These are phyloP conservation scores for Periconia sp. DNA, from an alignment of 2,329 filamentous ascomycete species.

Conservation along the genomic window DNA sequence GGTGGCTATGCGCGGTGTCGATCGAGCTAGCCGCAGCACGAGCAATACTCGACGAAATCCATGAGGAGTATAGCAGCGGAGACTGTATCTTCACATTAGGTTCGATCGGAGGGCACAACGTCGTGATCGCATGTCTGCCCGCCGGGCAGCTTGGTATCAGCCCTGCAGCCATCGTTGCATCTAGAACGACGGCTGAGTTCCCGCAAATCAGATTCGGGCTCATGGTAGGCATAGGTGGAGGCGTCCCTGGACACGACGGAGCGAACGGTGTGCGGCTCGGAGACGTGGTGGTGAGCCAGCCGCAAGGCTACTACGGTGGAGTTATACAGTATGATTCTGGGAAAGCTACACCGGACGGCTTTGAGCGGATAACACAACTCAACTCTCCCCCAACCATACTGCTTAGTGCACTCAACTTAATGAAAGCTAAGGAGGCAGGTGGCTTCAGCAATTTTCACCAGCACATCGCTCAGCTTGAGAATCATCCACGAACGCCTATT, in stretches of 20 bases:
- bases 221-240: constrained; percentile 1
- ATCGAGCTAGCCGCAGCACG: constrained; percentile 5
- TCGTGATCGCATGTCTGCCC: neutral
- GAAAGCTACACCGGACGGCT: constrained; percentile 2
- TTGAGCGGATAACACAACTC: constrained; percentile 1
- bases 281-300: constrained; percentile 3
- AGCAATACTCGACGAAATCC: constrained; percentile 1
- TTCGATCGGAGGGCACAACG: neutral
- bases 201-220: neutral
- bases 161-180: neutral
- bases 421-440: constrained; percentile 1
- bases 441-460: constrained; percentile 1
- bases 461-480: constrained; percentile 1
- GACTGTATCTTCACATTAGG: neutral
- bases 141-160: neutral
- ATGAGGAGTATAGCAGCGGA: neutral
- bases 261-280: neutral
- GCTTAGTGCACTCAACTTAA: neutral
- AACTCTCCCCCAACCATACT: constrained; percentile 1
- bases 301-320: neutral
- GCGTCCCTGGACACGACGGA: neutral
- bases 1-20: constrained; percentile 6
- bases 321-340: constrained; percentile 6
- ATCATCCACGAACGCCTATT: neutral
- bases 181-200: neutral